Percentiles rank a stretch among this genome's conserved stretches.
Evolutionary conservation across 805 yeast species (phyloP).

Genomic region (Candida saitoana): DNA sequence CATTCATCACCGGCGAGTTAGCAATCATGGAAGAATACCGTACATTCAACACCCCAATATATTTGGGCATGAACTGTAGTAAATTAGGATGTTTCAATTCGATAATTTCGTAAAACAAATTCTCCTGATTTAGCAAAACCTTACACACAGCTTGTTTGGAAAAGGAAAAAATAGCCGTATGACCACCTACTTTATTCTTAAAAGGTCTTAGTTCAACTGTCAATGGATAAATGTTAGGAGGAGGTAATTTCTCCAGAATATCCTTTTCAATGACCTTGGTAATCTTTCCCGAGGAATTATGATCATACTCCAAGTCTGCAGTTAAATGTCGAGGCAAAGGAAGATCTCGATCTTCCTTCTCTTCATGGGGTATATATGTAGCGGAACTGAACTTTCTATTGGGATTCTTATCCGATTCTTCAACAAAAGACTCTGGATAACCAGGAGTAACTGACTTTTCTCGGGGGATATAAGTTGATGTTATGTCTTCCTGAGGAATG

Average conservation of each 20-base stretch:
- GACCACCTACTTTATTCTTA: constrained; percentile 95
- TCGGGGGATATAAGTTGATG: background rate
- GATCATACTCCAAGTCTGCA: constrained; percentile 49
- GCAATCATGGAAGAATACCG: constrained; percentile 58
- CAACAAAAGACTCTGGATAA: background rate
- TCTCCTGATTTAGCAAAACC: constrained; percentile 85
- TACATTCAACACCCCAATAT: constrained; percentile 91
- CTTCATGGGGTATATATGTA: background rate
- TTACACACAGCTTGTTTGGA: constrained; percentile 91
- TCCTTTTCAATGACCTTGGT: constrained; percentile 16
- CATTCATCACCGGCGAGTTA: constrained; percentile 5
- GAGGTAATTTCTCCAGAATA: background rate
- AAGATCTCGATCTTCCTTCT: background rate
- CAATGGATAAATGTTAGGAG: constrained; percentile 49
- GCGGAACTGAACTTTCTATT: background rate
- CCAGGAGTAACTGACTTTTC: background rate
- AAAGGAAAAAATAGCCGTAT: constrained; percentile 91
- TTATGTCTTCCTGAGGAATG: constrained; percentile 49
- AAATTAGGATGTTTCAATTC: constrained; percentile 75
- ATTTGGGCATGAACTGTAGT: constrained; percentile 83
- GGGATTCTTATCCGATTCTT: background rate
- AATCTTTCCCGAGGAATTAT: constrained; percentile 24
- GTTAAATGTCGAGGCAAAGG: constrained; percentile 41
- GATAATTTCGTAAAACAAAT: constrained; percentile 85
- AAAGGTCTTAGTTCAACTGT: constrained; percentile 91